Base-by-base conservation (phyloP, 2,329 filamentous ascomycete species). In the Fusarium sp. region DNA sequence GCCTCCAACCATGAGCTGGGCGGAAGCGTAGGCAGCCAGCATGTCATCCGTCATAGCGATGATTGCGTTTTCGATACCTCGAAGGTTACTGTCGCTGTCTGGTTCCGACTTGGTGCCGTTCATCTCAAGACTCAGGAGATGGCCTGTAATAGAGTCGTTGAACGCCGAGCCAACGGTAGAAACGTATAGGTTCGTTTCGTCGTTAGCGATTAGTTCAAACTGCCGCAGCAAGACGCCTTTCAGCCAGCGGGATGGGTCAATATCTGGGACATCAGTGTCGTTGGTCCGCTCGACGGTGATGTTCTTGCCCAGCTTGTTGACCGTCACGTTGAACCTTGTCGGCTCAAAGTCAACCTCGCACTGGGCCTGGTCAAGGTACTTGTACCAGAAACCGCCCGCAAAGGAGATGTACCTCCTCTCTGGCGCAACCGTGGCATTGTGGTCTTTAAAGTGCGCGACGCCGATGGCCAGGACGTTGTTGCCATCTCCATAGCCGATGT, bases 111-210 rank as follows among this genome's bases (percentile, higher is more conserved):
- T 48, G 4, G 64, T 67, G 31, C 62, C 67, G 22, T 67, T 71
- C 43, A 59, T 59, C 50, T 71, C 59, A 3, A 64, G 35, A n/a
- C 54, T 64, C 11, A 72, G 41, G 37, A 58, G 64, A 27, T 67
- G 37, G 10, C 73, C 68, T 1, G 69, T 63, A 20, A 41, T 41
- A 2, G 39, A 41, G 3, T 78, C 72, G 35, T 82, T 80, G 48
- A 84, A 74, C 2, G 82, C 79, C 50, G 81, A 74, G 20, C 82
- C 82, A 2, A 84, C 77, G 0, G 82, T 76, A 0, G 82, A 84
- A 22, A 80, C 78, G 70, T 83, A 82, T 2, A 84, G 56, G 45
- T 80, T 84, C 3, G 80, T 84, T 65, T 82, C 74, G 65, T 82
- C 81, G 57, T 83, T 83, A 6, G 82, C 79, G 22, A 83, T 78